Base-by-base conservation (phyloP, 108 stramenopile genomes). In the Skeletonema potamos region DNA sequence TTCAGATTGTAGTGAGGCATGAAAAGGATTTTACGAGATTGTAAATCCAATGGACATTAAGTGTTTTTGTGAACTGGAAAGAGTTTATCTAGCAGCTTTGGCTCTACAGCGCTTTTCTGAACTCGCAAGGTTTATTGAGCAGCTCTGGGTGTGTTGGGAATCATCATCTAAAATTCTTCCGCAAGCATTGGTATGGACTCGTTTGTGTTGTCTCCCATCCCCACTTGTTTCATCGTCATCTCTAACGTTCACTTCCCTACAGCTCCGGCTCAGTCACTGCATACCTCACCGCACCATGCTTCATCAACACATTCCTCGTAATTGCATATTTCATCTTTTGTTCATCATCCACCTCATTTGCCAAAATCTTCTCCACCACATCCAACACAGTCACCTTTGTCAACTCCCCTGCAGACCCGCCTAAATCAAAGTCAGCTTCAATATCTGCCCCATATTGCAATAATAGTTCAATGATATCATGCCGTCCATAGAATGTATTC, bases 371-470 rank as follows among this genome's bases (percentile, higher is more conserved):
- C 72, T 81, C 76, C 27, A 87, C 72, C 3, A 88, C 81, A 85
- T 93, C 92, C 79, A 91, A 65, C 0, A 82, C 84, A 2, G 92
- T 93, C 1, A 84, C 77, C 17, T 64, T 43, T 9, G 37, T 27
- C 11, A 46, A 62, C 29, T 78, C 57, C 34, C 71, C 61, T 22
- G 30, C 22, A 51, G 20, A 22, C 4, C 27, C 61, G 62, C 69
- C 77, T 67, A 73, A 59, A 74, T 94, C 93, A 74, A 91, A 90
- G 76, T 94, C 89, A 28, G 84, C 70, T 71, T 94, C 91, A n/a
- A 84, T 67, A 70, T 90, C 81, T 2, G 93, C 93, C 7, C 93
- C 93, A 68, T 82, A 8, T 62, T 87, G 60, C 37, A 94, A 61
- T 36, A 94, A 71, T 27, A 94, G 22, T 22, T 65, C 58, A 17